Evolutionary conservation across 2,329 filamentous ascomycete genomes (phyloP), one percentile per base, ranked within the genome.

Genomic region (Alternaria panax): DNA sequence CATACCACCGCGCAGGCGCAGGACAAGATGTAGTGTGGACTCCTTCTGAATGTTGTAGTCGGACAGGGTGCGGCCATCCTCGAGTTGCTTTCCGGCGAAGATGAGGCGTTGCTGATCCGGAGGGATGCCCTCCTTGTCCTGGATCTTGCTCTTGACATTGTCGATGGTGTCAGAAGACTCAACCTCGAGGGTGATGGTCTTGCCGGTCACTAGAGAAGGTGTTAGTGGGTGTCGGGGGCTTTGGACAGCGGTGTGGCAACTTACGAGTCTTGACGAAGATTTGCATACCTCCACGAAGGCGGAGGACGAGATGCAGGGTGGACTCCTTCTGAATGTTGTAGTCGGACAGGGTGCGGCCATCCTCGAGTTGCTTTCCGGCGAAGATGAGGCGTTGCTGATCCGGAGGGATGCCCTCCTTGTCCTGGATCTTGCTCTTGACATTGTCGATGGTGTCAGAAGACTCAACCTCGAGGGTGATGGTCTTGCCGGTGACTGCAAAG

Each of bases 381-480:
- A 97, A 98, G 80, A 97, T 97, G 73, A 98, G 81, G 72, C 94
- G 94, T 85, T 98, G 94, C 81, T 98, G 94, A 78, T 97, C 94
- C 7, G 94, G 94, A 43, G 94, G 94, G 59, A 97, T 97, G 46
- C 93, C 93, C 81, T 97, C 93, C 88, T 97, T 97, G 77, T 97
- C 93, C 81, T 97, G 93, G 45, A 97, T 97, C 87, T 97, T 97
- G 63, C 86, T 88, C 89, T 97, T 97, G 48, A 97, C 93, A 67
- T 97, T 97, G 85, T 96, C 93, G 82, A 96, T 96, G 51, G 93
- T 96, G 74, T 96, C 93, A 2, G 88, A 92, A 24, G 85, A 87
- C 80, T 89, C 87, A 18, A 89, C 87, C 82, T 89, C 87, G 38
- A 89, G 80, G 65, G 87, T 89, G 80, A 89, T 89, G 73, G 87